These are phyloP conservation scores for Rhodotorula paludigena DNA, from an alignment of 768 basidiomycete species.

Conservation along the genomic window DNA sequence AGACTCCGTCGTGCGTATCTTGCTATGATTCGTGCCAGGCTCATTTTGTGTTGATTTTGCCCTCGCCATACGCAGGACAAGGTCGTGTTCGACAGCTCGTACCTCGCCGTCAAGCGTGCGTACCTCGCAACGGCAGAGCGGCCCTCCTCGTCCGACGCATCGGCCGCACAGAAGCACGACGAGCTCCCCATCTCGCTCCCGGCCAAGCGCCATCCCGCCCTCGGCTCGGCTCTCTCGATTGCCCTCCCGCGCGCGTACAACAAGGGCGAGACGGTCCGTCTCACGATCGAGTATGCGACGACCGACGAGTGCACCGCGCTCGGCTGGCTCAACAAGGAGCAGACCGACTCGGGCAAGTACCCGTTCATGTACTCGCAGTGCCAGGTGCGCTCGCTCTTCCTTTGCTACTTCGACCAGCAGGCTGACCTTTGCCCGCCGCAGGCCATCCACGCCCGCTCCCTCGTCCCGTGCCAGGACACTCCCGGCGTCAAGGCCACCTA, in stretches of 20 bases:
- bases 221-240: slow-evolving; percentile 72
- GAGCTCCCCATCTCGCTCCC: slow-evolving; percentile 55
- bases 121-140: too few relatives aligned
- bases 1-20: slow-evolving; percentile 56
- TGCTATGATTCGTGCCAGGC: not conserved
- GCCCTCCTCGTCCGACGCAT: slow-evolving; percentile 47
- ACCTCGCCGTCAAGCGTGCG: slow-evolving; percentile 59
- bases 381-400: slow-evolving; percentile 55
- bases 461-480: slow-evolving; percentile 56
- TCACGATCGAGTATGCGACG: slow-evolving; percentile 65
- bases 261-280: slow-evolving; percentile 50
- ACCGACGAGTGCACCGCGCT: slow-evolving; percentile 69
- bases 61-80: slow-evolving; percentile 52
- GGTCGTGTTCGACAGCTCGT: slow-evolving; percentile 63
- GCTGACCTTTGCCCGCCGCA: not conserved
- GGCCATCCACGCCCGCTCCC: slow-evolving; percentile 28
- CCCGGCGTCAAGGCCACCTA: slow-evolving; percentile 91
- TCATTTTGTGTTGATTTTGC: not conserved
- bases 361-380: slow-evolving; percentile 89
- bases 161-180: too few relatives aligned
- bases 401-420: slow-evolving; percentile 47
- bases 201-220: slow-evolving; percentile 57
- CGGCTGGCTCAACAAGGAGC: slow-evolving; percentile 83
- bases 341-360: slow-evolving; percentile 50
- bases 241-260: slow-evolving; percentile 52